phyloP scores from a whole-genome alignment of 78 protist genomes.

The Creolimax fragrantissima region DNA sequence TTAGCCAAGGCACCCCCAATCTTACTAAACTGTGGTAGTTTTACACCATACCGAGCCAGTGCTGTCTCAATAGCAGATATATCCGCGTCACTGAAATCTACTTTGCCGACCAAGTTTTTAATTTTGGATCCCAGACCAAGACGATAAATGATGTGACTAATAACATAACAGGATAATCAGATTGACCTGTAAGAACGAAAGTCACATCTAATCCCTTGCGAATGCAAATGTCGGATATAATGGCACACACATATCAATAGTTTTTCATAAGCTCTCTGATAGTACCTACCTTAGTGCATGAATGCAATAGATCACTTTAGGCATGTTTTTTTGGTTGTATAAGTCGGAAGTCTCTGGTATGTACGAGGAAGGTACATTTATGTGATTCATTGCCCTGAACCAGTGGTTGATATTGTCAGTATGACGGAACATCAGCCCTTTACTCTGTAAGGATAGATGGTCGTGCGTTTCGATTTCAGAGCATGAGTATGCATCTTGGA shows the following conservation, averaged over 20 bases:
- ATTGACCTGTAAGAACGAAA: no score
- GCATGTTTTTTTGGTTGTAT: constrained; percentile 36
- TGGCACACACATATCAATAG: no score
- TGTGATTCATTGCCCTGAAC: not conserved
- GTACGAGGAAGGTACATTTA: not conserved
- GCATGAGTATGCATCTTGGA: no score
- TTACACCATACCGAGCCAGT: constrained; percentile 7
- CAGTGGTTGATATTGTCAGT: constrained; percentile 36
- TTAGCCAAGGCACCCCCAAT: constrained; percentile 16
- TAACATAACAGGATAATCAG: not conserved
- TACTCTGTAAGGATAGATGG: not conserved
- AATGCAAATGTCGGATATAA: no score
- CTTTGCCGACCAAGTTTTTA: constrained; percentile 15
- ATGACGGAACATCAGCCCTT: constrained; percentile 21
- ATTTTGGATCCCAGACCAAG: constrained; percentile 21
- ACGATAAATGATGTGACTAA: not conserved
- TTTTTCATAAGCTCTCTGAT: no score
- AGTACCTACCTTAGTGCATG: constrained; percentile 24
- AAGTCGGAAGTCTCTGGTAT: constrained; percentile 7
- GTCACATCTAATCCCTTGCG: no score
- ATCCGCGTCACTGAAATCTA: constrained; percentile 30
- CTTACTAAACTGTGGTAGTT: constrained; percentile 28
- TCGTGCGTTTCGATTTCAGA: no score
- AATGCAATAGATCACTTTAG: constrained; percentile 26
- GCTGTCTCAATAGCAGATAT: constrained; percentile 9